phyloP scores from a whole-genome alignment of 2,329 filamentous ascomycete species.

The Microdochium trichocladiopsis region DNA sequence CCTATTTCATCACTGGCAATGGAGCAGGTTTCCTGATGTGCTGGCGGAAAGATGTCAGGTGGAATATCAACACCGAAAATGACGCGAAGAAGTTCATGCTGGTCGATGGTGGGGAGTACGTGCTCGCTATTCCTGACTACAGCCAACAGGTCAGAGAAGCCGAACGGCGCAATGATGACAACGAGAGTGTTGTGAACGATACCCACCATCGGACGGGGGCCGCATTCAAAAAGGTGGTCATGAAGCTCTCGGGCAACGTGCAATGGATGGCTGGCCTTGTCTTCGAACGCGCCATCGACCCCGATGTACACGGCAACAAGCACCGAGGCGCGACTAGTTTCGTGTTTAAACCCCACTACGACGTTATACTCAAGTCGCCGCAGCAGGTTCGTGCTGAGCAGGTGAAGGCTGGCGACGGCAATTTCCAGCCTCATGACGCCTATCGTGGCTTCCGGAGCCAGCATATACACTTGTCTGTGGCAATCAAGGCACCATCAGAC shows the following conservation, averaged over 20 bases:
- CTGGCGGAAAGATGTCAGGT: slow-evolving; percentile 89
- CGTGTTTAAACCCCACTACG: slow-evolving; percentile 86
- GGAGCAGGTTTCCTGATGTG: slow-evolving; percentile 97
- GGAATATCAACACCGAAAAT: slow-evolving; percentile 76
- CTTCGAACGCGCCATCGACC: slow-evolving; percentile 76
- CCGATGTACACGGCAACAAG: slow-evolving; percentile 14
- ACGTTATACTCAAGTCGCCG: slow-evolving; percentile 79
- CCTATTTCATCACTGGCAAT: slow-evolving; percentile 85
- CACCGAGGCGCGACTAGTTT: slow-evolving; percentile 62
- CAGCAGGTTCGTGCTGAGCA: slow-evolving; percentile 32
- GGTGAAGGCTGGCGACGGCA: slow-evolving; percentile 49
- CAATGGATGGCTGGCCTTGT: slow-evolving; percentile 87
- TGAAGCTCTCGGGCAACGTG: slow-evolving; percentile 97
- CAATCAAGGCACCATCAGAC: slow-evolving; percentile 78
- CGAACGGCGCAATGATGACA: slow-evolving; percentile 39
- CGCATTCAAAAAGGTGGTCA: slow-evolving; percentile 95
- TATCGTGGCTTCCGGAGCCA: slow-evolving; percentile 94
- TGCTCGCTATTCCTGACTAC: slow-evolving; percentile 90
- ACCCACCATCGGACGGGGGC: slow-evolving; percentile 65
- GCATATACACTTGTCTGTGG: slow-evolving; percentile 92
- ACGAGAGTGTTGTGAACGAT: slow-evolving; percentile 53
- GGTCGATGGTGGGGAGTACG: slow-evolving; percentile 90
- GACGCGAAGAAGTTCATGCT: slow-evolving; percentile 93
- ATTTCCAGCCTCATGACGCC: slow-evolving; percentile 69
- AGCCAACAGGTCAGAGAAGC: slow-evolving; percentile 76